A percentile compares a stretch with the other conserved stretches of the same genome.
These are phyloP conservation scores for Lactifluus volemus DNA, from an alignment of 768 basidiomycete genomes.

Conservation along the genomic window DNA sequence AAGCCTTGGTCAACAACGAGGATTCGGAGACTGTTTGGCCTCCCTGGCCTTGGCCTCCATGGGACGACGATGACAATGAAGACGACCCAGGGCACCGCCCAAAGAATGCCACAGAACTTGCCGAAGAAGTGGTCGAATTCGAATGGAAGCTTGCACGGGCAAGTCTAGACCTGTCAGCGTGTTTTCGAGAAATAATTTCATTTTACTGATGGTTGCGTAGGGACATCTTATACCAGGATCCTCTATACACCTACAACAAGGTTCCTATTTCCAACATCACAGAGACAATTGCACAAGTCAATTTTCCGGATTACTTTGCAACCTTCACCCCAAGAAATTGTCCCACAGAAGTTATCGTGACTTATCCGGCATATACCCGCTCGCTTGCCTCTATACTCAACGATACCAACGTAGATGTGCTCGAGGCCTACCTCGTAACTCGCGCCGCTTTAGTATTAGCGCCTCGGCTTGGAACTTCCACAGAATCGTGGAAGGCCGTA, in stretches of 20 bases:
- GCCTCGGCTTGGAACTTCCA: slow-evolving; percentile 61
- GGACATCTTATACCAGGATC: slow-evolving; percentile 67
- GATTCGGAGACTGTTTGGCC: slow-evolving; percentile 51
- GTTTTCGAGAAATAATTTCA: not conserved
- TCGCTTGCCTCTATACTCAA: slow-evolving; percentile 63
- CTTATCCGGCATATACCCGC: slow-evolving; percentile 66
- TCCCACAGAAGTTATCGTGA: slow-evolving; percentile 71
- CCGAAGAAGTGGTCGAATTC: slow-evolving; percentile 64
- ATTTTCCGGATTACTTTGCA: slow-evolving; percentile 81
- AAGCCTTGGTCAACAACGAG: slow-evolving; percentile 24
- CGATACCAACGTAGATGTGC: slow-evolving; percentile 53
- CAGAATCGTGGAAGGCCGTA: slow-evolving; percentile 72
- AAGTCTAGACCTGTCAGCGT: slow-evolving; percentile 65
- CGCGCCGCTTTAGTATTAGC: slow-evolving; percentile 63
- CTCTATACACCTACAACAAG: slow-evolving; percentile 85
- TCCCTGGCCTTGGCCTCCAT: slow-evolving; percentile 82
- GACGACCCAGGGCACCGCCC: slow-evolving; percentile 39
- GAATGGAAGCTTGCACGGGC: slow-evolving; percentile 72
- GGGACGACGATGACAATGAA: slow-evolving; percentile 55
- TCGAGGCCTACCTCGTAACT: slow-evolving; percentile 85
- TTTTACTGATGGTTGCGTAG: slow-evolving; percentile 27
- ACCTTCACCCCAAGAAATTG: slow-evolving; percentile 71
- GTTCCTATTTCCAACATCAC: slow-evolving; percentile 61
- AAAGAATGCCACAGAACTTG: slow-evolving; percentile 50
- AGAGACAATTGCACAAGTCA: slow-evolving; percentile 59